Evolutionary conservation across 345 rosid species (phyloP).

Genomic region (Luvunga scandens): DNA sequence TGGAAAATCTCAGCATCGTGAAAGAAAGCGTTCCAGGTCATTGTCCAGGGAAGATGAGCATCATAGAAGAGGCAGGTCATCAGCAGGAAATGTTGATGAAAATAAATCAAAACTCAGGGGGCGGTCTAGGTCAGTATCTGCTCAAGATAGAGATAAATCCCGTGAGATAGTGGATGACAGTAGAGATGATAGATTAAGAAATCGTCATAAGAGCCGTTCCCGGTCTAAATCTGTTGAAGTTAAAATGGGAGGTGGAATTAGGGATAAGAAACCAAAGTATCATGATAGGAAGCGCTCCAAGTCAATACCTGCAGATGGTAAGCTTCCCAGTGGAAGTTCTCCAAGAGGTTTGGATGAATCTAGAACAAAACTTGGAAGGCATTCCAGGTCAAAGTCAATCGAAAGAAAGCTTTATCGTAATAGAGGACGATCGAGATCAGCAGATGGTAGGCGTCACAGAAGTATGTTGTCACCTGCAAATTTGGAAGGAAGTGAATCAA

Average conservation of each 20-base stretch:
- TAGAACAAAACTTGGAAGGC: conserved; percentile 45
- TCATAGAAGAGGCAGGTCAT: conserved; percentile 33
- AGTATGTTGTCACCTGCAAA: conserved; percentile 44
- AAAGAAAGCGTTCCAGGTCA: conserved; percentile 55
- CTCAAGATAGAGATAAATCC: conserved; percentile 30
- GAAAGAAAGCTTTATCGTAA: conserved; percentile 41
- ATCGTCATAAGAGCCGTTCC: conserved; percentile 56
- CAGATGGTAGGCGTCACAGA: conserved; percentile 35
- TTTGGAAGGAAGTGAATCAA: conserved; percentile 37
- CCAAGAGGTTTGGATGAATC: conserved; percentile 49
- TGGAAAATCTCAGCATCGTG: conserved; percentile 37
- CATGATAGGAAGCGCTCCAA: conserved; percentile 57
- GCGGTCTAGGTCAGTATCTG: conserved; percentile 57
- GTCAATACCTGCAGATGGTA: conserved; percentile 61
- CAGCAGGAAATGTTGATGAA: conserved; percentile 41
- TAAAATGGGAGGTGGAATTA: conserved; percentile 42
- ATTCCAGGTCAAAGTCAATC: conserved; percentile 53
- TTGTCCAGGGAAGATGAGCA: conserved; percentile 44
- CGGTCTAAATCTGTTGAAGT: conserved; percentile 68
- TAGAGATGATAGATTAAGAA: conserved; percentile 40
- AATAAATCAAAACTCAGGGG: conserved; percentile 42
- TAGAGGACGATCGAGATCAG: conserved; percentile 45
- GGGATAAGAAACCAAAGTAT: conserved; percentile 54
- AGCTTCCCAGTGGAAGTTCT: conserved; percentile 42
- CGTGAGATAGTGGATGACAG: conserved; percentile 37